Conservation (phyloP, 306 rosid genomes). For the Chamaecrista fasciculata region DNA sequence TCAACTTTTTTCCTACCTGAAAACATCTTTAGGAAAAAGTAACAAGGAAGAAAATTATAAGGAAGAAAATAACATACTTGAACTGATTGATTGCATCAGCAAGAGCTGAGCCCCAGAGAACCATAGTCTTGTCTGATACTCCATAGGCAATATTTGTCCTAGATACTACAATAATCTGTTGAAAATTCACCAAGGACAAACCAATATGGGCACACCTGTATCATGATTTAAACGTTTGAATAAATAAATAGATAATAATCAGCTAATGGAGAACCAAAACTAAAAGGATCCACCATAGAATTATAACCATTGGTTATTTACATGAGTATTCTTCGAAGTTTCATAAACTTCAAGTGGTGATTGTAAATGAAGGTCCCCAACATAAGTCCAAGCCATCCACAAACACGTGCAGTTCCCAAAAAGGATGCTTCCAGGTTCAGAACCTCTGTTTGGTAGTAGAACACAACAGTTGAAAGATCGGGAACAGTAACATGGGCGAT, state of each 20-base stretch:
- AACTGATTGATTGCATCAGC: constrained; percentile 59
- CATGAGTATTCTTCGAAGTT: constrained; percentile 50
- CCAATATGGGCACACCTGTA: constrained; percentile 55
- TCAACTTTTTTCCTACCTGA: not conserved
- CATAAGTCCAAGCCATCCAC: constrained; percentile 62
- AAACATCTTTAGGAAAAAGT: not conserved
- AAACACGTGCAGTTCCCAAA: constrained; percentile 54
- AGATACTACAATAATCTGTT: constrained; percentile 43
- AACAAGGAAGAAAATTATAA: not conserved
- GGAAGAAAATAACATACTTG: constrained; percentile 42
- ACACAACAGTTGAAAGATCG: constrained; percentile 53
- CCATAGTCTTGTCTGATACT: constrained; percentile 49
- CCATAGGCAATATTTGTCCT: constrained; percentile 40
- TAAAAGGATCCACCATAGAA: not conserved
- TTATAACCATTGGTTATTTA: constrained; percentile 18
- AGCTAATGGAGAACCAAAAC: not conserved
- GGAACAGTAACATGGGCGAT: constrained; percentile 51
- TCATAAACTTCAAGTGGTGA: constrained; percentile 46
- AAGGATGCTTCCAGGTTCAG: constrained; percentile 56
- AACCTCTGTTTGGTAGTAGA: constrained; percentile 55
- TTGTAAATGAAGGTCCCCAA: constrained; percentile 52
- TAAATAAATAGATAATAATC: not conserved
- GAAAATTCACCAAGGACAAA: constrained; percentile 40
- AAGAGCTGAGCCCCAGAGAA: constrained; percentile 60
- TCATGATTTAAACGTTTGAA: not conserved